Base-by-base conservation (phyloP, 1,284 basidiomycete genomes). In the Singerocomus inundabilis region DNA sequence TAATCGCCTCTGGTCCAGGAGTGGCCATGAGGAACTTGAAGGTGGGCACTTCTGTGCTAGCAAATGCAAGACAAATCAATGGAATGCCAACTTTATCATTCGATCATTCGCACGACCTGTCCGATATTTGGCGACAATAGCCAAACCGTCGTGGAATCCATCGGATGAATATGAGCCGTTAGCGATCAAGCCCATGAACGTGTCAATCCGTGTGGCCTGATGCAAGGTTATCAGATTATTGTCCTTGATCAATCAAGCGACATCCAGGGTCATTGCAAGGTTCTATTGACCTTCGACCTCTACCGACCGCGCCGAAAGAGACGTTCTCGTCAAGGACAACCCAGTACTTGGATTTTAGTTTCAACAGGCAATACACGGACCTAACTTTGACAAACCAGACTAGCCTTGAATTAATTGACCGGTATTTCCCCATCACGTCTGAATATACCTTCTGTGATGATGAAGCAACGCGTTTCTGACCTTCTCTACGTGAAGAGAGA, bases 371-470 rank as follows among this genome's bases (percentile, higher is more conserved):
- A 32, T 44, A 13, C 15, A 12, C 4, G 11, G 37, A 51, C 45
- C n/a, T n/a, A n/a, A n/a, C n/a, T n/a, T n/a, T n/a, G n/a, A 25
- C 43, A 24, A 26, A 94, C 93, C 51, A 98, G 78, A n/a, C n/a
- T n/a, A n/a, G n/a, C n/a, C 68, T 87, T 91, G 11, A 94, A 93
- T 30, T 99, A 72, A 70, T 99, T 92, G 44, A 85, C 77, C 80
- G n/a, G n/a, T n/a, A 98, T 92, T 51, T 82, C 82, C 30, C 96
- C 96, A 61, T 98, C 94, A 61, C 87, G 88, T 71, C 98, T 95
- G 64, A 98, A 99, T 46, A 99, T 86, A 45, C 96, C 97, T 68
- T 99, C 97, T 0, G 96, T 95, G 50, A 99, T 84, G 64, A 99
- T 99, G 69, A 99, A 99, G 34, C 92, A 80, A 53, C 94, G 81